These are phyloP conservation scores for Colletotrichum tropicicola DNA, from an alignment of 2,329 filamentous ascomycete genomes.

Conservation along the genomic window DNA sequence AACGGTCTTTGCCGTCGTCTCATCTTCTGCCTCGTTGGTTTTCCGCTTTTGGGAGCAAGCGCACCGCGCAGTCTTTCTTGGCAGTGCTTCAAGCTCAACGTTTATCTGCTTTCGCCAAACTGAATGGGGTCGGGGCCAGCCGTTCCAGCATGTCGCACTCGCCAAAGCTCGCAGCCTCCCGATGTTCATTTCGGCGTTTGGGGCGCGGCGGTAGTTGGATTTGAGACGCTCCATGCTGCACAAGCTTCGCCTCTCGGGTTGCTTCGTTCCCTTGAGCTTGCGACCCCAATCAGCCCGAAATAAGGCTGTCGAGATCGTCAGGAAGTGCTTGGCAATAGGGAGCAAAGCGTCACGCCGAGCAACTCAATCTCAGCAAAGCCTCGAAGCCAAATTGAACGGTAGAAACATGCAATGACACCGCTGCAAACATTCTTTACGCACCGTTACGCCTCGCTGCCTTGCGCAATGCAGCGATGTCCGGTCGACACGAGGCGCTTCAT, in stretches of 20 bases:
- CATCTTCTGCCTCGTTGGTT: not conserved
- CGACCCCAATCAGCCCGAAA: not conserved
- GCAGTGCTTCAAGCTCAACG: not conserved
- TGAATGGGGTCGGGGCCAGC: not conserved
- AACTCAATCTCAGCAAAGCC: constrained; percentile 7
- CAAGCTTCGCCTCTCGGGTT: constrained; percentile 3
- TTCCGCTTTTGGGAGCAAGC: not conserved
- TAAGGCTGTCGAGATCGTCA: constrained; percentile 22
- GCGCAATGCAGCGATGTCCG: no score
- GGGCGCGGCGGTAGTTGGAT: not conserved
- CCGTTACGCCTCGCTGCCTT: no score
- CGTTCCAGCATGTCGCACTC: constrained; percentile 4
- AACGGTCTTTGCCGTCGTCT: constrained; percentile 12
- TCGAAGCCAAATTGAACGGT: constrained; percentile 2
- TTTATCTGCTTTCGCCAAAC: not conserved
- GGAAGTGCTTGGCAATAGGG: constrained; percentile 19
- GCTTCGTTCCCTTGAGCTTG: not conserved
- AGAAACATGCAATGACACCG: not conserved
- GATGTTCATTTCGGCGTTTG: not conserved
- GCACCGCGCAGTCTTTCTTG: constrained; percentile 3
- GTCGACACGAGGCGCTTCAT: no score
- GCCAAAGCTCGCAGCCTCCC: not conserved
- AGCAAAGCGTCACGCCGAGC: constrained; percentile 26
- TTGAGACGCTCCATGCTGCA: not conserved
- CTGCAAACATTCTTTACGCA: no score